phyloP scores from a whole-genome alignment of 2,329 filamentous ascomycete species.

The Penicillium griseofulvum region DNA sequence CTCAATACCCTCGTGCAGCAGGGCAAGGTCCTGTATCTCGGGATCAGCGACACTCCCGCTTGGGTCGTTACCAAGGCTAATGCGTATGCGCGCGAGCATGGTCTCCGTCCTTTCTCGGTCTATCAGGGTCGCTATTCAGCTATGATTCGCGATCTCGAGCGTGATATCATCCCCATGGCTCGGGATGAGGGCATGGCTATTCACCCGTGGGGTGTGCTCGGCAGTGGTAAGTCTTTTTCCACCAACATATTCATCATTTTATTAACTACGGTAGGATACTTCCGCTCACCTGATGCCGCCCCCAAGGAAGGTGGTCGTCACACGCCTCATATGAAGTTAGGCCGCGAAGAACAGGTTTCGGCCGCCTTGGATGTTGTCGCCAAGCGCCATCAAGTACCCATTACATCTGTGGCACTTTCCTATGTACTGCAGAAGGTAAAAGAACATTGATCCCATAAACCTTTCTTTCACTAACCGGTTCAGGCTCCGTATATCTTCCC shows the following conservation, averaged over 20 bases:
- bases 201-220: conserved; percentile 53
- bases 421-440: conserved; percentile 50
- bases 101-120: conserved; percentile 66
- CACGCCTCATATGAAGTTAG: conserved; percentile 3
- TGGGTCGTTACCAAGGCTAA: conserved; percentile 57
- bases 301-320: background rate
- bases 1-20: conserved; percentile 59
- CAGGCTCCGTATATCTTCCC: conserved; percentile 52
- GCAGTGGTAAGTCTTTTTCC: conserved; percentile 15
- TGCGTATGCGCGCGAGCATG: conserved; percentile 64
- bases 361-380: conserved; percentile 19
- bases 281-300: background rate
- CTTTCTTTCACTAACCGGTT: too few relatives aligned
- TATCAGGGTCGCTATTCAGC: conserved; percentile 67
- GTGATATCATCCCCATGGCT: conserved; percentile 68
- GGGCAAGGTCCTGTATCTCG: conserved; percentile 67
- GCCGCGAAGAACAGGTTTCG: conserved; percentile 18
- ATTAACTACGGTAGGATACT: background rate
- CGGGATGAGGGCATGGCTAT: conserved; percentile 62
- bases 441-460: too few relatives aligned
- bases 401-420: conserved; percentile 42
- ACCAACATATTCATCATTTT: background rate
- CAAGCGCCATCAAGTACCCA: background rate
- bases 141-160: conserved; percentile 63
- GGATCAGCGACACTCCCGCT: conserved; percentile 66